These are phyloP conservation scores for Cucumis hystrix DNA, from an alignment of 306 rosid genomes.

Conservation along the genomic window DNA sequence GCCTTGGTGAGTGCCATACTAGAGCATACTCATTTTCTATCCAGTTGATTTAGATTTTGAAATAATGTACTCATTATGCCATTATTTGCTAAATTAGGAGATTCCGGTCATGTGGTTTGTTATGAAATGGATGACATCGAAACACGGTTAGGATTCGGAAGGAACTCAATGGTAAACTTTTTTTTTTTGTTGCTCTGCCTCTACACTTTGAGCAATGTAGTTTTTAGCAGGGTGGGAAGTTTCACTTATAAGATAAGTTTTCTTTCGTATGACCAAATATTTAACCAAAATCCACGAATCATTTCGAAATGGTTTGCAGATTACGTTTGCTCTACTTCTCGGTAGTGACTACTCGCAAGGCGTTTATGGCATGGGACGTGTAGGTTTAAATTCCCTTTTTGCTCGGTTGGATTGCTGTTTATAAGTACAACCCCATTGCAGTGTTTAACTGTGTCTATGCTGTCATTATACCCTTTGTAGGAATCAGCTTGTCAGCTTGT, in stretches of 20 bases:
- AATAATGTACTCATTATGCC: conserved; percentile 4
- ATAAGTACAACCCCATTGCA: not conserved
- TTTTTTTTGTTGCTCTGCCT: not conserved
- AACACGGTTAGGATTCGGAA: conserved; percentile 61
- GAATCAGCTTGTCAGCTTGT: conserved; percentile 66
- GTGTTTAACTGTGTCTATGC: not conserved
- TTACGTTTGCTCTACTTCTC: conserved; percentile 62
- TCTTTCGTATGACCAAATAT: not conserved
- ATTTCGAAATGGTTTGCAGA: conserved; percentile 31
- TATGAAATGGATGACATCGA: conserved; percentile 72
- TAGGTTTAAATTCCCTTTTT: conserved; percentile 18
- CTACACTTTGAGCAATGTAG: not conserved
- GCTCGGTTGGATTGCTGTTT: not conserved
- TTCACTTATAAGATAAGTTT: not conserved
- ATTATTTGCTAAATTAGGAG: conserved; percentile 36
- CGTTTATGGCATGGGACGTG: conserved; percentile 63
- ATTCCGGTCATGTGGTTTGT: conserved; percentile 58
- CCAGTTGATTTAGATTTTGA: not conserved
- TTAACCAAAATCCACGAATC: not conserved
- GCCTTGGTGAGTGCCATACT: conserved; percentile 44
- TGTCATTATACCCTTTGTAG: conserved; percentile 20
- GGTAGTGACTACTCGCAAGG: conserved; percentile 72
- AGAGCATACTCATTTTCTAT: not conserved
- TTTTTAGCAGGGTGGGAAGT: not conserved
- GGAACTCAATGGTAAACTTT: conserved; percentile 63